Evolutionary conservation across 306 rosid species (phyloP), one percentile per base, ranked within the genome.

Genomic region (Cicer yamashitae): DNA sequence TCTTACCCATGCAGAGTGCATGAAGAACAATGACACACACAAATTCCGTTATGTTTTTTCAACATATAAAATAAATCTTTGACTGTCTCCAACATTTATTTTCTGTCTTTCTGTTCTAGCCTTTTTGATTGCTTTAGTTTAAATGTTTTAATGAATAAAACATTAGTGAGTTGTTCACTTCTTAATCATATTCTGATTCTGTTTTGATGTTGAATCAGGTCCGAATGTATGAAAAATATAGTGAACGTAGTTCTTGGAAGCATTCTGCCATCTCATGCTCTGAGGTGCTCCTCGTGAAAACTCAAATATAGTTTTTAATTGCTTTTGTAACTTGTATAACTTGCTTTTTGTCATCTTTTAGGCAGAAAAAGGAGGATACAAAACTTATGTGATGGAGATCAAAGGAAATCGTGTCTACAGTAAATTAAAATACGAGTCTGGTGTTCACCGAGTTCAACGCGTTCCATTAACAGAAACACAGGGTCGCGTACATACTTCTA

Each of bases 281-380:
- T 18, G 90, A 87, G 88, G 97, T 90, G 86, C 53, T 70, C 62
- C 51, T 74, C 60, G 4, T 37, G 63, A 62, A 62, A 74, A 46
- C 63, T 76, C 48, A 51, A 54, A 66, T 53, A 44, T 47, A 71
- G 52, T 46, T 52, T 76, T 60, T 34, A 63, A 58, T 82, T 71
- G 22, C 65, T 71, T 48, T 38, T 73, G 47, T 68, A 38, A 75
- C 61, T 57, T 66, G 71, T 77, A 14, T 65, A 75, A 77, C 8
- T 82, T 73, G 34, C 67, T 45, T 69, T 14, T 71, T 57, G 51
- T 34, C 71, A 46, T 74, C 73, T 62, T 74, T 68, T 77, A 94
- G 99, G 96, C 99, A 67, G 99, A 94, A 81, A 90, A 88, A 73
- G 99, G 97, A 77, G 99, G 99, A 67, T 94, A 73, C 88, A 94